These are phyloP conservation scores for Coniosporium tulheliwenetii DNA, from an alignment of 2,329 filamentous ascomycete genomes.

Conservation along the genomic window DNA sequence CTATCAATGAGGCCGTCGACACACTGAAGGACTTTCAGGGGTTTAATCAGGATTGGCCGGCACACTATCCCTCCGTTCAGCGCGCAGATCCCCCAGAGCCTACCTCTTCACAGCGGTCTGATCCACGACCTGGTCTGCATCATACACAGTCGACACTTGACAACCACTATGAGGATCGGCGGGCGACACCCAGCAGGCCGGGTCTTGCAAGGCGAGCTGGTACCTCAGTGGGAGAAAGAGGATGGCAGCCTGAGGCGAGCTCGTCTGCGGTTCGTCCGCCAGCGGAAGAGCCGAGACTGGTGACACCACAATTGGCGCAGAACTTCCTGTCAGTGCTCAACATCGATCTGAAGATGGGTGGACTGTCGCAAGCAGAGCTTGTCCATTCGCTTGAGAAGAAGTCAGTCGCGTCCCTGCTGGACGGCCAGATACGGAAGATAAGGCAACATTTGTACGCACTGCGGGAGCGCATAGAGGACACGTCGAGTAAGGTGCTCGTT, in stretches of 20 bases:
- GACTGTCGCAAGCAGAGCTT: slow-evolving; percentile 72
- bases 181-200: slow-evolving; percentile 29
- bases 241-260: slow-evolving; percentile 55
- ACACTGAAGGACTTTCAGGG: slow-evolving; percentile 69
- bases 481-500: slow-evolving; percentile 87
- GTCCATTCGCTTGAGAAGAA: slow-evolving; percentile 89
- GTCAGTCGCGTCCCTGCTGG: slow-evolving; percentile 77
- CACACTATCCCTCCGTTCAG: slow-evolving; percentile 81
- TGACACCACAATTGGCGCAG: slow-evolving; percentile 83
- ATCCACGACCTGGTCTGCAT: slow-evolving; percentile 44
- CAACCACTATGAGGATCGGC: slow-evolving; percentile 25
- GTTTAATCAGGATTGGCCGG: slow-evolving; percentile 85
- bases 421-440: slow-evolving; percentile 87
- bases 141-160: slow-evolving; percentile 47
- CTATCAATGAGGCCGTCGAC: slow-evolving; percentile 76
- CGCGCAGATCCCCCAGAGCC: slow-evolving; percentile 28
- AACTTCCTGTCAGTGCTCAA: slow-evolving; percentile 85
- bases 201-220: slow-evolving; percentile 49
- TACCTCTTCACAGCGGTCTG: slow-evolving; percentile 22
- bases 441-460: slow-evolving; percentile 78
- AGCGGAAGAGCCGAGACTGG: slow-evolving; percentile 59
- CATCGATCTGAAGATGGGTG: slow-evolving; percentile 79
- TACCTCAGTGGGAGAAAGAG: slow-evolving; percentile 50
- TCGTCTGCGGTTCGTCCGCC: slow-evolving; percentile 47
- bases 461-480: slow-evolving; percentile 90